Evolutionary conservation across 1,139 yeast species (phyloP).

Genomic region (Pichia sp.): DNA sequence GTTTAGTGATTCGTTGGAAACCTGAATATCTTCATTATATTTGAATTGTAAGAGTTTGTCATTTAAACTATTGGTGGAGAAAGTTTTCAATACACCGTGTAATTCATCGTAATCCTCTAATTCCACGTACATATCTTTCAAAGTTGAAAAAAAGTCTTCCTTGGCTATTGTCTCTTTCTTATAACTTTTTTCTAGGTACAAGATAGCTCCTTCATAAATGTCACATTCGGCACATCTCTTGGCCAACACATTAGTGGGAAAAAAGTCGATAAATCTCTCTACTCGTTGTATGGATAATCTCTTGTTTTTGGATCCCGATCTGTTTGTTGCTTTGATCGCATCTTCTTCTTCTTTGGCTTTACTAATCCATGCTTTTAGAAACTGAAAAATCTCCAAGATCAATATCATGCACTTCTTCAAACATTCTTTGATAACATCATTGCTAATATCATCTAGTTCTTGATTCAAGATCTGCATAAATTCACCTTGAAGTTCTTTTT

Average conservation of each 20-base stretch:
- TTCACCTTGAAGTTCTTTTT: conserved; percentile 51
- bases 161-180: conserved; percentile 42
- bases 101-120: conserved; percentile 88
- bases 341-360: conserved; percentile 35
- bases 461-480: conserved; percentile 52
- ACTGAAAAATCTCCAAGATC: conserved; percentile 76
- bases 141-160: conserved; percentile 45
- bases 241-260: conserved; percentile 73
- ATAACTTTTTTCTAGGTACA: conserved; percentile 76
- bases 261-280: conserved; percentile 45
- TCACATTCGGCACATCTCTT: conserved; percentile 76
- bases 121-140: conserved; percentile 79
- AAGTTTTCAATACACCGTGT: conserved; percentile 76
- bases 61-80: conserved; percentile 63
- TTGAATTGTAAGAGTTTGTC: conserved; percentile 78
- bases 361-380: conserved; percentile 73
- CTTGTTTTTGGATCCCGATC: conserved; percentile 9
- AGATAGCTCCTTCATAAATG: conserved; percentile 83
- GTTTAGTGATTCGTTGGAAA: conserved; percentile 83
- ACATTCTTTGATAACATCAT: conserved; percentile 51
- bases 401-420: conserved; percentile 65
- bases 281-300: conserved; percentile 29
- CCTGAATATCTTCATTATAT: conserved; percentile 80
- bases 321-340: conserved; percentile 7
- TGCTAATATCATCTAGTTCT: conserved; percentile 44